Conservation (phyloP, 140 eudicot species). For the Cichorium intybus region DNA sequence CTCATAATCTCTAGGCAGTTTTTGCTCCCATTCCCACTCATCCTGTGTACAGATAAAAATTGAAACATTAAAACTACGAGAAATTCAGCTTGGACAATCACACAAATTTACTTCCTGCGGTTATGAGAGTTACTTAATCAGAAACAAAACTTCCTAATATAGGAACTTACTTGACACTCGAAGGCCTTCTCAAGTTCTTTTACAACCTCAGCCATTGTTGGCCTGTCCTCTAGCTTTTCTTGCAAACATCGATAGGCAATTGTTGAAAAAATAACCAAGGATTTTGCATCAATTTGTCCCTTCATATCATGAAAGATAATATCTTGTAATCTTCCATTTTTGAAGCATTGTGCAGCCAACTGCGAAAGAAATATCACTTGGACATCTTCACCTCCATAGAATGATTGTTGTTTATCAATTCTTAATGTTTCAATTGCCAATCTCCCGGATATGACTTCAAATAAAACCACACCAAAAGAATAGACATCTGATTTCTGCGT, state of each 20-base stretch:
- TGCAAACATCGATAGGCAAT: conserved; percentile 15
- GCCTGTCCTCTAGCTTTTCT: conserved; percentile 10
- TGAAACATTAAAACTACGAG: neutral
- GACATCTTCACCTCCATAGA: neutral
- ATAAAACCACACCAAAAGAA: conserved; percentile 21
- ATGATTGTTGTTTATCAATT: neutral
- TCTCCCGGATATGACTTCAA: conserved; percentile 19
- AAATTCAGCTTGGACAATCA: no score
- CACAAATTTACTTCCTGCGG: no score
- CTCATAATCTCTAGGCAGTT: conserved; percentile 12
- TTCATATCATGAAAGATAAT: conserved; percentile 16
- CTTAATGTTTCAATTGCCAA: conserved; percentile 14
- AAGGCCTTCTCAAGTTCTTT: conserved; percentile 21
- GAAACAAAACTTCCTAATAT: neutral
- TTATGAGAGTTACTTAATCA: neutral
- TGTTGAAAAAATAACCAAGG: conserved; percentile 10
- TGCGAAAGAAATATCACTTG: conserved; percentile 19
- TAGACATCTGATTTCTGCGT: conserved; percentile 27
- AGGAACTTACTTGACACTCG: conserved; percentile 18
- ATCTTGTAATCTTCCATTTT: conserved; percentile 1
- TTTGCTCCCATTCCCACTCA: conserved; percentile 31
- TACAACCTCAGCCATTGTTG: conserved; percentile 19
- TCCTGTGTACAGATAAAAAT: conserved; percentile 7
- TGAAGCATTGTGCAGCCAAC: conserved; percentile 20
- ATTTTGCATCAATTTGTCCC: conserved; percentile 4